phyloP scores from a whole-genome alignment of 768 basidiomycete genomes.

The Auricularia auricula-judae region DNA sequence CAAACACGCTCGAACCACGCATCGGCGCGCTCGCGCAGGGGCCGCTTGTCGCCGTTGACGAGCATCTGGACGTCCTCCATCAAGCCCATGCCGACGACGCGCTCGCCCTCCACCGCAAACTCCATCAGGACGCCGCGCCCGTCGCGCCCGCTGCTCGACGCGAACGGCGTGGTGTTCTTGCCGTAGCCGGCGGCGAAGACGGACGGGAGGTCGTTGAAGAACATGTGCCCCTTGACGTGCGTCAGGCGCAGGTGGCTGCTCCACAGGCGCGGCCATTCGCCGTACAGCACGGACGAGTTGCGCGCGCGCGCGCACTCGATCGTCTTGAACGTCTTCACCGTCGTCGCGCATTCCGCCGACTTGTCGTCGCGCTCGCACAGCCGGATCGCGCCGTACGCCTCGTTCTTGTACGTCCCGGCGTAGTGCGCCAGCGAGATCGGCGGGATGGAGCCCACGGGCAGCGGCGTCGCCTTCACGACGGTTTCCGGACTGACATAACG shows the following conservation, averaged over 20 bases:
- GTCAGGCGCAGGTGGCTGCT: conserved; percentile 19
- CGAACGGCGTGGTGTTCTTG: no score
- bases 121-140: no score
- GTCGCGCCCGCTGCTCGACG: no score
- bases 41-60: no score
- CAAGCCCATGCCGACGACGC: no score
- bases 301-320: conserved; percentile 13
- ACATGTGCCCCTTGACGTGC: neutral
- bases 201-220: no score
- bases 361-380: conserved; percentile 22
- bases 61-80: no score
- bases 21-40: no score
- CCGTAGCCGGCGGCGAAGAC: no score
- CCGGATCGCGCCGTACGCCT: conserved; percentile 27
- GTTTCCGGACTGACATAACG: neutral
- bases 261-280: conserved; percentile 24
- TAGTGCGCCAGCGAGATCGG: conserved; percentile 15
- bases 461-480: neutral
- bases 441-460: neutral
- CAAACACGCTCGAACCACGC: no score
- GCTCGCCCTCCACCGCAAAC: no score
- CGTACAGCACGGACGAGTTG: conserved; percentile 15
- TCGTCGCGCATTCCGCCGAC: conserved; percentile 14
- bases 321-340: conserved; percentile 19
- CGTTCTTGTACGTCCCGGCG: conserved; percentile 25